A percentile compares a stretch with the other conserved stretches of the same genome.
Evolutionary conservation across 352 stramenopile genomes (phyloP).

Genomic region (Blastocystis sp.): DNA sequence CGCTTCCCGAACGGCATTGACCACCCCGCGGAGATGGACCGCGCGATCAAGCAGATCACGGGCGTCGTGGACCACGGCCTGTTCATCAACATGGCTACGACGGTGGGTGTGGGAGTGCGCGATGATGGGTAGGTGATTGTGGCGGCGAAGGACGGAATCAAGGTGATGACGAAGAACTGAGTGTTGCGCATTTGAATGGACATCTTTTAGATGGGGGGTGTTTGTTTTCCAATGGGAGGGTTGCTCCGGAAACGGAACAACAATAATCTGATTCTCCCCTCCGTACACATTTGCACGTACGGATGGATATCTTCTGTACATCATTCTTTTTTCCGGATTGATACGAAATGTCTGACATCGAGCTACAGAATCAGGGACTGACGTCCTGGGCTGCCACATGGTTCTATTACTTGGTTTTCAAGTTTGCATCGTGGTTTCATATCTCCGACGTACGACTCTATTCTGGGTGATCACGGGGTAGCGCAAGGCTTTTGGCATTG

Average conservation of each 20-base stretch:
- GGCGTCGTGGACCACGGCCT: slow-evolving; percentile 54
- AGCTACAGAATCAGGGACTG: neutral
- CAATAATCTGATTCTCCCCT: neutral
- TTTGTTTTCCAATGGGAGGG: neutral
- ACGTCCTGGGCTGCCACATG: neutral
- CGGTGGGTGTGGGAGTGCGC: neutral
- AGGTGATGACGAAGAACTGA: slow-evolving; percentile 22
- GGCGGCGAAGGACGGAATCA: neutral
- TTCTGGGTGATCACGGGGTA: neutral
- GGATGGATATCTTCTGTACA: neutral
- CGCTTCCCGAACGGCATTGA: neutral
- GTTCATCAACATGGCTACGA: slow-evolving; percentile 51
- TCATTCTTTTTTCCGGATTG: neutral
- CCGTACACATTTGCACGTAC: neutral
- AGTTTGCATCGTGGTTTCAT: slow-evolving; percentile 27
- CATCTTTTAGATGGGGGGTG: neutral
- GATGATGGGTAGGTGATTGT: neutral
- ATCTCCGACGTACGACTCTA: slow-evolving; percentile 11
- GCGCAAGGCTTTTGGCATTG: slow-evolving; percentile 28
- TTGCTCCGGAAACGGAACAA: neutral
- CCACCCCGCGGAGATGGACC: slow-evolving; percentile 31
- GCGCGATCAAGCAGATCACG: neutral
- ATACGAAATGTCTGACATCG: neutral
- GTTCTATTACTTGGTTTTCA: slow-evolving; percentile 54
- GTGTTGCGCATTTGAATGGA: neutral